Evolutionary conservation across 2,329 filamentous ascomycete genomes (phyloP).

Genomic region (Fusarium xyrophilum): DNA sequence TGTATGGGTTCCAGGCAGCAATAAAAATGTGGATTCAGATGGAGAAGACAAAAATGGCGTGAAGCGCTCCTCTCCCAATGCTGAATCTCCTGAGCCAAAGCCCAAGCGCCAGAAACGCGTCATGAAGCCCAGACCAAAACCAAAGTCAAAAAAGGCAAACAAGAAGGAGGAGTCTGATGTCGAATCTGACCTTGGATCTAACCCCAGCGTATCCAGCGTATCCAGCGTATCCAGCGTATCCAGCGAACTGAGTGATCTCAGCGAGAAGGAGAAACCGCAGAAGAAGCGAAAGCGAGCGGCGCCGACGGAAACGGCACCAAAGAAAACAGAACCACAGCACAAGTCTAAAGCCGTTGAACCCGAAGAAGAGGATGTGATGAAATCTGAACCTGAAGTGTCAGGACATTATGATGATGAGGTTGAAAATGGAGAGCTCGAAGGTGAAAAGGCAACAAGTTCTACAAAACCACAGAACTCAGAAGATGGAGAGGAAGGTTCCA

Average conservation of each 20-base stretch:
- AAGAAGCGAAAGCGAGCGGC: constrained; percentile 29
- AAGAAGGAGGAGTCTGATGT: constrained; percentile 36
- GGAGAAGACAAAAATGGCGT: constrained; percentile 39
- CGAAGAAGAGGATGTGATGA: constrained; percentile 28
- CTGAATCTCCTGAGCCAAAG: constrained; percentile 47
- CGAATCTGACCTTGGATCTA: constrained; percentile 33
- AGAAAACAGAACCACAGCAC: constrained; percentile 4
- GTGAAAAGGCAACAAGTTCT: background rate
- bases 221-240: constrained; percentile 34
- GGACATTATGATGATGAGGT: constrained; percentile 2
- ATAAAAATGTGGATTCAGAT: constrained; percentile 37
- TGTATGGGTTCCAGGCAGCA: constrained; percentile 44
- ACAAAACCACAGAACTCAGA: constrained; percentile 7
- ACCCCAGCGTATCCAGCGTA: constrained; percentile 32
- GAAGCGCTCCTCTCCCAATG: constrained; percentile 48
- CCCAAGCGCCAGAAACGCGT: constrained; percentile 51
- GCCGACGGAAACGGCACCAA: constrained; percentile 4
- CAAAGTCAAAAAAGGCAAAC: constrained; percentile 38
- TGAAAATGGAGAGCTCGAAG: background rate
- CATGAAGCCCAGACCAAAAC: constrained; percentile 42
- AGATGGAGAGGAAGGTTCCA: constrained; percentile 4
- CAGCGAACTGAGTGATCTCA: constrained; percentile 33
- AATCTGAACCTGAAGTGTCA: constrained; percentile 23
- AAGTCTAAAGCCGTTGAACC: constrained; percentile 38
- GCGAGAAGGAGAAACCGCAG: constrained; percentile 38